These are phyloP conservation scores for Xylaria sp. DNA, from an alignment of 2,329 filamentous ascomycete species.

Conservation along the genomic window DNA sequence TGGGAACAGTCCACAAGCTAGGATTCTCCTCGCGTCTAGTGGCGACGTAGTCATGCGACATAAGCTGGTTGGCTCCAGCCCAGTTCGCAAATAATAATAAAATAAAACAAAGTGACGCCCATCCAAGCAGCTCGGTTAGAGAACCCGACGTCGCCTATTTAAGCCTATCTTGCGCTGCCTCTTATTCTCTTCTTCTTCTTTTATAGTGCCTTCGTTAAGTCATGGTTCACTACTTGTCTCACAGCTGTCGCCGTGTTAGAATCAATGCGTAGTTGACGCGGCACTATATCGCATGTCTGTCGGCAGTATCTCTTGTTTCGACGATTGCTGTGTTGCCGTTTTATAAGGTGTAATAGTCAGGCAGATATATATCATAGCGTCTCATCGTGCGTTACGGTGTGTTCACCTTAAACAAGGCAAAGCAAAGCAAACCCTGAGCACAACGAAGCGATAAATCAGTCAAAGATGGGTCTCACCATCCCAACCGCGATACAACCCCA, in stretches of 20 bases:
- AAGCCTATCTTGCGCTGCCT: constrained; percentile 7
- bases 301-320: neutral
- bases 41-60: constrained; percentile 18
- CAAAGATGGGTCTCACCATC: constrained; percentile 26
- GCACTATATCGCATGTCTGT: neutral
- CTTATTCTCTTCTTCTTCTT: neutral
- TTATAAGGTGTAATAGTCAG: neutral
- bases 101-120: neutral
- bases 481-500: constrained; percentile 25
- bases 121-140: constrained; percentile 23
- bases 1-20: constrained; percentile 20
- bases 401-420: neutral
- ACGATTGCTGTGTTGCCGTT: neutral
- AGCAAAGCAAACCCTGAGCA: neutral
- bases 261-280: neutral
- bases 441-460: neutral
- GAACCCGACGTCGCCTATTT: neutral
- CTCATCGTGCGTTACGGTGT: neutral
- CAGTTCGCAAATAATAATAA: neutral
- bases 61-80: constrained; percentile 13
- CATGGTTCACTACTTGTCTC: neutral
- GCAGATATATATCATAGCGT: neutral
- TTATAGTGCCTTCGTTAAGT: neutral
- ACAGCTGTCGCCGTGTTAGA: neutral
- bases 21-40: constrained; percentile 16